Base-by-base conservation (phyloP, 352 stramenopile species). In the Lagenidium sp. region DNA sequence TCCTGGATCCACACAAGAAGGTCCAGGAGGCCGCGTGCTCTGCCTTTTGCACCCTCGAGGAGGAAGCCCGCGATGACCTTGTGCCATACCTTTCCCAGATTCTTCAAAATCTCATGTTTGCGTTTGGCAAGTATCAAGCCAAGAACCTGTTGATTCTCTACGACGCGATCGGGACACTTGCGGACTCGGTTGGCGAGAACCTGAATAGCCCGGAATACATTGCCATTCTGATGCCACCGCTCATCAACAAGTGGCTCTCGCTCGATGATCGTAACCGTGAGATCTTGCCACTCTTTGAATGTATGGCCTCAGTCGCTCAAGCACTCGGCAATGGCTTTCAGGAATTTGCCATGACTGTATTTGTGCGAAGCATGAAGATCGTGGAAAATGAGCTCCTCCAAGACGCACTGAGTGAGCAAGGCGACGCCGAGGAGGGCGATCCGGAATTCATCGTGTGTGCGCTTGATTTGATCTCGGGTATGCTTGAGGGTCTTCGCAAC, bases 121-220 rank as follows among this genome's bases (percentile, higher is more conserved):
- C 92, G 6, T 91, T 98, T 50, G 63, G 74, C 58, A 87, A 95
- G 55, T 98, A 97, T 64, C 80, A 97, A 44, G 90, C 83, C 15
- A 92, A 96, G 47, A 97, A 95, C 65, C 54, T 98, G 34, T 55
- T 98, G 19, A 96, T 98, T 37, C 63, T 98, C 51, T 98, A 98
- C 65, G 95, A 98, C 55, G 94, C 88, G 20, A 85, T 98, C 18
- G 92, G 92, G 15, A 97, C 94, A 44, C 85, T 98, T 36, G 94
- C 93, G 0, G 93, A 98, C 55, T 96, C 76, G 21, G 84, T 97
- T 24, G 93, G 94, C 11, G 66, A 88, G 35, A 65, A 83, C n/a
- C 73, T 98, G 61, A 97, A 96, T 35, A 70, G 97, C 52, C 72
- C 82, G 3, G 69, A 94, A 44, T 58, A 97, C 30, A 95, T 97